A percentile compares a stretch with the other conserved stretches of the same genome.
Conservation (phyloP, 768 basidiomycete genomes). For the Boletus tylopilopsis region DNA sequence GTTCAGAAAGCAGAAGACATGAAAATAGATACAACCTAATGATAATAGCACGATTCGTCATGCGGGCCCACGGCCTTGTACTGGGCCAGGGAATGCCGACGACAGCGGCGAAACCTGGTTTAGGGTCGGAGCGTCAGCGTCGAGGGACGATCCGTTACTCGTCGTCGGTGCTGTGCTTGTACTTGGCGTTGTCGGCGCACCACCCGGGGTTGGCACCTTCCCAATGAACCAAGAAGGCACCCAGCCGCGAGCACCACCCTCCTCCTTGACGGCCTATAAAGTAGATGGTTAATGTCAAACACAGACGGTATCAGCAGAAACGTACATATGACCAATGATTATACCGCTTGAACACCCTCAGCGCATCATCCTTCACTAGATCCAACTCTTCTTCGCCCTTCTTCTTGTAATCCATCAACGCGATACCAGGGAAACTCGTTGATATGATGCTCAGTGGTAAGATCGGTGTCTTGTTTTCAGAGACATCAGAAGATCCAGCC, state of each 20-base stretch:
- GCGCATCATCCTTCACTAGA: slow-evolving; percentile 79
- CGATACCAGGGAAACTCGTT: slow-evolving; percentile 96
- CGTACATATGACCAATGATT: slow-evolving; percentile 95
- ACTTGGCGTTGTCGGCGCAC: slow-evolving; percentile 47
- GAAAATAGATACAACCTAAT: slow-evolving; percentile 23
- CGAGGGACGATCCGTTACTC: slow-evolving; percentile 28
- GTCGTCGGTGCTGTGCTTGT: slow-evolving; percentile 39
- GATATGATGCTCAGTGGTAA: slow-evolving; percentile 88
- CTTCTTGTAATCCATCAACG: slow-evolving; percentile 94
- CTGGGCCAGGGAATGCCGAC: slow-evolving; percentile 63
- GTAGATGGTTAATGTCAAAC: slow-evolving; percentile 3
- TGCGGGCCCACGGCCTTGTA: slow-evolving; percentile 21
- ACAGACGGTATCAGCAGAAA: slow-evolving; percentile 9
- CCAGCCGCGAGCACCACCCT: slow-evolving; percentile 93
- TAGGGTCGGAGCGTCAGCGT: slow-evolving; percentile 41
- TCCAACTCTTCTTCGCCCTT: slow-evolving; percentile 92
- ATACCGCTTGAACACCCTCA: slow-evolving; percentile 96
- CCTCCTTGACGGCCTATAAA: slow-evolving; percentile 84
- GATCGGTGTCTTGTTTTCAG: slow-evolving; percentile 66
- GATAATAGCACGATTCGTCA: slow-evolving; percentile 15
- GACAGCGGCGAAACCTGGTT: slow-evolving; percentile 73
- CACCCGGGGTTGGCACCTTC: slow-evolving; percentile 55
- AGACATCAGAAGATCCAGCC: slow-evolving; percentile 39
- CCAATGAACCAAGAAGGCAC: slow-evolving; percentile 98
- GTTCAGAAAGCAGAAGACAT: slow-evolving; percentile 13